Evolutionary conservation across 2,329 filamentous ascomycete species (phyloP).

Genomic region (Annulohypoxylon truncatum): DNA sequence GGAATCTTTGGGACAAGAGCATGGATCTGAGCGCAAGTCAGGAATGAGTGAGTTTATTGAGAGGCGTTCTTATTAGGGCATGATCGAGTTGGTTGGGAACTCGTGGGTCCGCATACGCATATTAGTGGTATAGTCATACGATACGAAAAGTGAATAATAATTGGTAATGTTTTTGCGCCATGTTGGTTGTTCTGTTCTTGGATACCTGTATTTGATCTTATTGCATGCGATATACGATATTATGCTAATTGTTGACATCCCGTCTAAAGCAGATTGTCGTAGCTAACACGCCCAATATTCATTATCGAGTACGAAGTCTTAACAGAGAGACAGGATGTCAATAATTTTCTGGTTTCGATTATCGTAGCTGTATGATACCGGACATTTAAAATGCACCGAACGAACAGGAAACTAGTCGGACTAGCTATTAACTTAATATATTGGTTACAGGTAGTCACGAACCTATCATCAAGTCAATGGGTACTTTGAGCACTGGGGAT

Average conservation of each 20-base stretch:
- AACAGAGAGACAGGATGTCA: not conserved
- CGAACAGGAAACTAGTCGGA: not conserved
- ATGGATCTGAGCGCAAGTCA: slow-evolving; percentile 68
- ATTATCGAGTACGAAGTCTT: not conserved
- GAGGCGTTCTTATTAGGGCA: slow-evolving; percentile 26
- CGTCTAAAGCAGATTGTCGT: not conserved
- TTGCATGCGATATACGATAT: not conserved
- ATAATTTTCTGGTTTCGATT: not conserved
- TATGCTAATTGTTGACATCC: not conserved
- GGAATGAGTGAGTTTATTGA: slow-evolving; percentile 49
- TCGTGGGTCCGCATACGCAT: slow-evolving; percentile 13
- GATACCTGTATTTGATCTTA: not conserved
- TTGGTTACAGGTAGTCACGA: not conserved
- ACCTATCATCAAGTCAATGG: not conserved
- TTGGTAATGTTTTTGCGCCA: slow-evolving; percentile 26
- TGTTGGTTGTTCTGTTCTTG: not conserved
- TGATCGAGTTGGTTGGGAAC: slow-evolving; percentile 10
- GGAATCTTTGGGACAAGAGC: slow-evolving; percentile 72
- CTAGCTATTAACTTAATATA: not conserved
- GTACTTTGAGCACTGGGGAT: too few relatives aligned
- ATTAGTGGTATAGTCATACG: slow-evolving; percentile 15
- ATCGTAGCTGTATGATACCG: too few relatives aligned
- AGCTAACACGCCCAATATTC: not conserved
- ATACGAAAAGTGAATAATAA: slow-evolving; percentile 26
- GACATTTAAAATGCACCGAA: not conserved